A percentile compares a stretch with the other conserved stretches of the same genome.
Conservation (phyloP, 169 alveolate species). For the Plasmodium gaboni region DNA sequence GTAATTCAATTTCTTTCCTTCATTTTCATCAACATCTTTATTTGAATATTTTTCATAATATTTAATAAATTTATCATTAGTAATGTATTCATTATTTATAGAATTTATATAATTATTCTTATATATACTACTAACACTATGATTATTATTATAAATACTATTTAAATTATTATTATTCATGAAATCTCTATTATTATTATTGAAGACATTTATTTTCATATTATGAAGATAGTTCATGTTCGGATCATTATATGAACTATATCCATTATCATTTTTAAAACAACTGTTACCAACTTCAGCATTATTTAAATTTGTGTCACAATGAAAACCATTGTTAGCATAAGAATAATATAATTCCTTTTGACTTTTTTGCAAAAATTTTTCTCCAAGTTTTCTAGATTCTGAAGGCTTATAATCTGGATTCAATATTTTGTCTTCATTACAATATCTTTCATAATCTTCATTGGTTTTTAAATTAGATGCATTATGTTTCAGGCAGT, state of each 20-base stretch:
- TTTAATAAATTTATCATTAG: conserved; percentile 59
- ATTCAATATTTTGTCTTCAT: conserved; percentile 64
- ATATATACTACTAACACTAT: conserved; percentile 5
- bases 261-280: conserved; percentile 52
- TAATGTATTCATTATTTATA: conserved; percentile 42
- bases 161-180: neutral
- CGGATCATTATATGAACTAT: conserved; percentile 10
- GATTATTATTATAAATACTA: conserved; percentile 13
- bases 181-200: neutral
- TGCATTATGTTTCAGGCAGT: conserved; percentile 46
- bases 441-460: conserved; percentile 72
- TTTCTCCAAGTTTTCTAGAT: conserved; percentile 55
- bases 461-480: conserved; percentile 58
- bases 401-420: conserved; percentile 55
- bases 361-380: conserved; percentile 22
- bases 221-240: conserved; percentile 12
- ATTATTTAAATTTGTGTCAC: conserved; percentile 20
- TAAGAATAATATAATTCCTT: conserved; percentile 28
- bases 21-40: conserved; percentile 48
- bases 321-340: conserved; percentile 10
- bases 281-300: conserved; percentile 71
- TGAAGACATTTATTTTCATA: conserved; percentile 38
- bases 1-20: conserved; percentile 63
- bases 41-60: conserved; percentile 64
- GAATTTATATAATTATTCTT: conserved; percentile 42